Percentiles rank a stretch among this genome's conserved stretches.
Evolutionary conservation across 2,329 filamentous ascomycete genomes (phyloP).

Genomic region (Ophiobolus disseminans): DNA sequence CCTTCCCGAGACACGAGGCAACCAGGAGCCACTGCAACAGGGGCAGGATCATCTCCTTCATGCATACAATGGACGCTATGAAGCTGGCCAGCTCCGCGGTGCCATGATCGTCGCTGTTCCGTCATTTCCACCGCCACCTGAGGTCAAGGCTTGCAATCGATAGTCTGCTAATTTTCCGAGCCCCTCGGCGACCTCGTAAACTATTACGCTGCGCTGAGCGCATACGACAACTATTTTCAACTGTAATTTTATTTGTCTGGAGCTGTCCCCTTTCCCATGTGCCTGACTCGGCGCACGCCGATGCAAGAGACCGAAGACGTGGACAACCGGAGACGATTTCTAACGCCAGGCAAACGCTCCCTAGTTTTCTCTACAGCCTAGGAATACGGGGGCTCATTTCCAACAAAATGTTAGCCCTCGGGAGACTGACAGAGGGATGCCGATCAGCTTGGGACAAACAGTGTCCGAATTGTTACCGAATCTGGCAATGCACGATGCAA

Average conservation of each 20-base stretch:
- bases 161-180: constrained; percentile 15
- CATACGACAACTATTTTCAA: constrained; percentile 10
- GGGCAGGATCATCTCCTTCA: background rate
- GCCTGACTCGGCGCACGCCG: constrained; percentile 12
- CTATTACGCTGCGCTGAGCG: background rate
- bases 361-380: constrained; percentile 3
- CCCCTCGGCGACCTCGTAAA: background rate
- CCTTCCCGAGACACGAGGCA: too few species aligned
- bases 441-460: background rate
- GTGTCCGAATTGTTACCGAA: background rate
- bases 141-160: constrained; percentile 15
- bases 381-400: constrained; percentile 9
- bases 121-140: constrained; percentile 8
- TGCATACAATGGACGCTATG: constrained; percentile 4
- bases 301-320: constrained; percentile 17
- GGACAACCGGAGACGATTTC: constrained; percentile 6
- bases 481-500: constrained; percentile 8
- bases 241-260: constrained; percentile 19
- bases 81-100: constrained; percentile 9
- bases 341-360: constrained; percentile 8
- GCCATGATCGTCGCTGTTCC: constrained; percentile 11
- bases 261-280: constrained; percentile 13
- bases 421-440: constrained; percentile 1
- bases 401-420: constrained; percentile 11
- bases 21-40: too few species aligned